Evolutionary conservation across 2,329 filamentous ascomycete genomes (phyloP), one percentile per base, ranked within the genome.

Genomic region (Stagonosporopsis tanaceti): DNA sequence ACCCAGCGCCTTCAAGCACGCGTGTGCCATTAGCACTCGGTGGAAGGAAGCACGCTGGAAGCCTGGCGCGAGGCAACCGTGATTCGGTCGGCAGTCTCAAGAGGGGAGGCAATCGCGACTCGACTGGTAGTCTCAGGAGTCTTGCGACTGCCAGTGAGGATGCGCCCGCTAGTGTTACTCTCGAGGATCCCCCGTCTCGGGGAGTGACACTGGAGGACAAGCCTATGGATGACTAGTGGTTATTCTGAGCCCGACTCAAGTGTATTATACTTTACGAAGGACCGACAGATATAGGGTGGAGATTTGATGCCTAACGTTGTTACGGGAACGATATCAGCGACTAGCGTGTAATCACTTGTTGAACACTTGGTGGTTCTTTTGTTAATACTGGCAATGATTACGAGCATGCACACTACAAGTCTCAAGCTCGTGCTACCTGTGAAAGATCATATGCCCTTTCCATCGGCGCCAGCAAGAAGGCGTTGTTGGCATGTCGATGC

Each of bases 201-300:
- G 86, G 88, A 6, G 89, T 92, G 39, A 88, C 87, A 64, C 80
- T 93, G 69, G 86, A 87, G 69, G 90, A 93, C 74, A 88, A 85
- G 76, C 87, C 89, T n/a, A 91, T 92, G 88, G 88, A 92, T 77
- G 88, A 91, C 76, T 91, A 73, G 67, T 71, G 60, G 71, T 57
- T 50, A 39, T 57, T 57, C 39, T 57, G 28, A 57, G 48, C 38
- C 47, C 30, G 37, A 39, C 40, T 42, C 42, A n/a, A 34, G 48
- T 41, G 51, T 40, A n/a, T 38, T 50, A 34, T 46, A 38, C 37
- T n/a, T 57, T 28, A 57, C 34, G 54, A 57, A 46, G 48, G 48
- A 53, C 20, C 25, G 32, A 53, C 45, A 44, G 45, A 57, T 37
- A 53, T 48, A 47, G 47, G 59, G 42, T 44, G 57, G 46, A 39